These are phyloP conservation scores for Moesziomyces globuligerus DNA, from an alignment of 1,284 basidiomycete species.

Conservation along the genomic window DNA sequence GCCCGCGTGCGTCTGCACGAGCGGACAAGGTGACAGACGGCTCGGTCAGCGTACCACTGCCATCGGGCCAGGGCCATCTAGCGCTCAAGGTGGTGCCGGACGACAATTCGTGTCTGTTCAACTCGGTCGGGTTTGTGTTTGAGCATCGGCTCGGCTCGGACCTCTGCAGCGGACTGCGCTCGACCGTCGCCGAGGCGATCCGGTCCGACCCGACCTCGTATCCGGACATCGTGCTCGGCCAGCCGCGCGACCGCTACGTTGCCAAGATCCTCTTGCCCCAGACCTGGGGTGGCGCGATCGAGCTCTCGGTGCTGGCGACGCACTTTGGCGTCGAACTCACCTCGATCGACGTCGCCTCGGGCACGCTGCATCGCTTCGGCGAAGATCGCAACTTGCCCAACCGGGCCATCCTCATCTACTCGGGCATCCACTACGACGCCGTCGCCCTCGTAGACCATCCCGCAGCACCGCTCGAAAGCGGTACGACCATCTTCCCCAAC, in stretches of 20 bases:
- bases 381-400: slow-evolving; percentile 39
- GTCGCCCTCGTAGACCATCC: slow-evolving; percentile 21
- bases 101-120: slow-evolving; percentile 59
- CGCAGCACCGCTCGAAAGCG: slow-evolving; percentile 7
- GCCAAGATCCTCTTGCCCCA: slow-evolving; percentile 22
- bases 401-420: slow-evolving; percentile 42
- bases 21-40: slow-evolving; percentile 19
- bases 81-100: slow-evolving; percentile 51
- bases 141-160: slow-evolving; percentile 18
- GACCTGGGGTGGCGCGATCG: slow-evolving; percentile 55
- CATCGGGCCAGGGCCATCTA: slow-evolving; percentile 11
- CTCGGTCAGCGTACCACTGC: slow-evolving; percentile 13
- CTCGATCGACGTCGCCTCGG: slow-evolving; percentile 44
- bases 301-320: slow-evolving; percentile 43
- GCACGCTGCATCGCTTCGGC: slow-evolving; percentile 47
- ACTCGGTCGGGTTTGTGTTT: slow-evolving; percentile 39
- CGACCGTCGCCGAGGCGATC: slow-evolving; percentile 35
- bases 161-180: slow-evolving; percentile 21
- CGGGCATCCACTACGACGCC: slow-evolving; percentile 58
- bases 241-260: slow-evolving; percentile 32
- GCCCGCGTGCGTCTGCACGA: too few species aligned
- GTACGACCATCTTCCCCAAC: slow-evolving; percentile 40
- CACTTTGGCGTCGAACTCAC: slow-evolving; percentile 43
- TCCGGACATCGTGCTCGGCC: slow-evolving; percentile 49
- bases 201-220: slow-evolving; percentile 29